A percentile compares a stretch with the other conserved stretches of the same genome.
Evolutionary conservation across 331 rosid species (phyloP).

Genomic region (Spiraea crenata): DNA sequence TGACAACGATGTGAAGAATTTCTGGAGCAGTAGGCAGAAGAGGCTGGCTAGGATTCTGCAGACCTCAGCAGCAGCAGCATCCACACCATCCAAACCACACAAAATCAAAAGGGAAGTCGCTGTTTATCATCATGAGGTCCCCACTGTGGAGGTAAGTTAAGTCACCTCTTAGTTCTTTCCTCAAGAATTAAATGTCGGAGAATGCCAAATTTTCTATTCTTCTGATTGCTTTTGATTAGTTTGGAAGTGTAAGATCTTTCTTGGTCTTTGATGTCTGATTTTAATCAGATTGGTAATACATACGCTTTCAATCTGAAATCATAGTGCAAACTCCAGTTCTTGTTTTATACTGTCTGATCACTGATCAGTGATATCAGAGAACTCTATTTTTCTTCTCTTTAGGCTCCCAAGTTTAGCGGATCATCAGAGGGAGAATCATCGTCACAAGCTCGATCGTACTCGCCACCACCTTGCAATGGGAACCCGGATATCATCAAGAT

Average conservation of each 20-base stretch:
- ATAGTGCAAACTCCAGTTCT: too few species aligned
- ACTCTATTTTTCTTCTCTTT: background rate
- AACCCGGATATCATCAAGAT: slow-evolving; percentile 41
- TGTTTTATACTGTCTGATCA: too few species aligned
- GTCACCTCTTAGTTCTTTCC: too few species aligned
- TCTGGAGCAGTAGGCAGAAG: slow-evolving; percentile 90
- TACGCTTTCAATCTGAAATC: too few species aligned
- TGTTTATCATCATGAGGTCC: slow-evolving; percentile 15
- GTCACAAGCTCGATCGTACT: slow-evolving; percentile 30
- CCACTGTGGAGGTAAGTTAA: slow-evolving; percentile 37
- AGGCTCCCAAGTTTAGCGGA: slow-evolving; percentile 52
- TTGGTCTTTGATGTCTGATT: too few species aligned
- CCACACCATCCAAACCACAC: slow-evolving; percentile 38
- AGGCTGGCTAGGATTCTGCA: slow-evolving; percentile 70
- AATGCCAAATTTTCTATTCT: too few species aligned
- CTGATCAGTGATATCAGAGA: background rate
- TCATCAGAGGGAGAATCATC: slow-evolving; percentile 58
- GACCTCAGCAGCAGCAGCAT: slow-evolving; percentile 29
- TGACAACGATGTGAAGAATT: slow-evolving; percentile 82
- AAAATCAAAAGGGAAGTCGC: slow-evolving; percentile 33
- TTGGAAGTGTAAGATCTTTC: too few species aligned
- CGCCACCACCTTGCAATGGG: slow-evolving; percentile 31
- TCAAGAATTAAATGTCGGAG: too few species aligned
- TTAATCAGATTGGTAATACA: too few species aligned
- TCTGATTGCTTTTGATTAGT: too few species aligned